Evolutionary conservation across 2,329 filamentous ascomycete genomes (phyloP).

Genomic region (Paracoccidioides brasiliensis): DNA sequence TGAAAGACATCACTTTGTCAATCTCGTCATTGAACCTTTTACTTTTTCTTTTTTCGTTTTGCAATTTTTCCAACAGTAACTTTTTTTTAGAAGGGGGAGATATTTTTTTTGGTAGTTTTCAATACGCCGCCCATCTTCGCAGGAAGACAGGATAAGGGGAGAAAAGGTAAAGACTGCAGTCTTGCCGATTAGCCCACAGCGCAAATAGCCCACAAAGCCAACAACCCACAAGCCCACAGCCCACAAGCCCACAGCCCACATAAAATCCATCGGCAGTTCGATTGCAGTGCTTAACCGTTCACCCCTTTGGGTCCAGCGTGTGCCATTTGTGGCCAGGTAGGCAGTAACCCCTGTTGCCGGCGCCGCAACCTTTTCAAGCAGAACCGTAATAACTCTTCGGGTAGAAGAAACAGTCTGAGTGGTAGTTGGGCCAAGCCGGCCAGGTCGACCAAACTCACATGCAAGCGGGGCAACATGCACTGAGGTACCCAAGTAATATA

Average conservation of each 20-base stretch:
- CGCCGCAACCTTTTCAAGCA: background rate
- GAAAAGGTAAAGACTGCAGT: background rate
- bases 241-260: conserved; percentile 1
- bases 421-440: background rate
- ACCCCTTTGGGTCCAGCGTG: background rate
- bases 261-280: background rate
- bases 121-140: background rate
- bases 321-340: background rate
- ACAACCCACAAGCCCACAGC: background rate
- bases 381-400: background rate
- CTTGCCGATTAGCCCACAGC: background rate
- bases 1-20: conserved; percentile 4
- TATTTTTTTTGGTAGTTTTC: conserved; percentile 3
- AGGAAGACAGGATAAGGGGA: background rate
- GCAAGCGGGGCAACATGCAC: no score
- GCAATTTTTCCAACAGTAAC: background rate
- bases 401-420: background rate
- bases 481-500: no score
- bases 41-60: background rate
- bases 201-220: background rate
- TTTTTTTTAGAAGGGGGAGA: background rate
- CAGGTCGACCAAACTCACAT: no score
- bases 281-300: background rate
- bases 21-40: conserved; percentile 4
- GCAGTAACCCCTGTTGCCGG: background rate